Evolutionary conservation across 495 filamentous ascomycete species (phyloP), one percentile per base, ranked within the genome.

Genomic region (Glarea lozoyensis): DNA sequence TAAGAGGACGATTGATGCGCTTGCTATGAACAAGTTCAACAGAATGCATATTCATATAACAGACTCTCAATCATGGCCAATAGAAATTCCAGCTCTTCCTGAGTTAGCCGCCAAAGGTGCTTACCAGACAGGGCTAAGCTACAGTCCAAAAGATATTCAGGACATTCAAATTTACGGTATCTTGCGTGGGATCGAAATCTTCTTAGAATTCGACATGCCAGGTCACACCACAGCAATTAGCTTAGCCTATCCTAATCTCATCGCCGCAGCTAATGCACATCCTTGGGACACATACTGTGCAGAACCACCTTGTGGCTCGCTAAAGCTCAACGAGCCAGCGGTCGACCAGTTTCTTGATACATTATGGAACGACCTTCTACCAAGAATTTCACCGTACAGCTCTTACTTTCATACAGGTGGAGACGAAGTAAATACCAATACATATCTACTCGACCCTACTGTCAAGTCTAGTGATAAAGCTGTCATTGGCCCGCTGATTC

Each of bases 401-500:
- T 59, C 72, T 6, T 87, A 86, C 53, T 88, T 86, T 67, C 86
- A 92, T 59, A 84, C 82, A 1, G 86, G 86, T 27, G 86, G 86
- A 30, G 86, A 92, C 54, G 86, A 90, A 60, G 73, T 90, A 25
- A 88, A 89, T 59, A 61, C 62, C 34, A 80, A 85, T 48, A 76
- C 78, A 46, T 89, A 85, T 59, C 59, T 60, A 31, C 69, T 86
- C n/a, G 86, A 92, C 54, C 68, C 76, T 13, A 79, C 74, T 0
- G 73, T 92, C 24, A 54, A 63, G 1, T 78, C 76, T n/a, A 83
- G 81, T 58, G 55, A 70, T 32, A 60, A 68, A 1, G 50, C 58
- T 0, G 72, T 87, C 7, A 61, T 92, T 15, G 70, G 72, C 54
- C 81, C 84, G 9, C 67, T 86, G 12, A 64, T 92, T 42, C 84